These are phyloP conservation scores for Mitragyna speciosa DNA, from an alignment of 257 asterid genomes.

Conservation along the genomic window DNA sequence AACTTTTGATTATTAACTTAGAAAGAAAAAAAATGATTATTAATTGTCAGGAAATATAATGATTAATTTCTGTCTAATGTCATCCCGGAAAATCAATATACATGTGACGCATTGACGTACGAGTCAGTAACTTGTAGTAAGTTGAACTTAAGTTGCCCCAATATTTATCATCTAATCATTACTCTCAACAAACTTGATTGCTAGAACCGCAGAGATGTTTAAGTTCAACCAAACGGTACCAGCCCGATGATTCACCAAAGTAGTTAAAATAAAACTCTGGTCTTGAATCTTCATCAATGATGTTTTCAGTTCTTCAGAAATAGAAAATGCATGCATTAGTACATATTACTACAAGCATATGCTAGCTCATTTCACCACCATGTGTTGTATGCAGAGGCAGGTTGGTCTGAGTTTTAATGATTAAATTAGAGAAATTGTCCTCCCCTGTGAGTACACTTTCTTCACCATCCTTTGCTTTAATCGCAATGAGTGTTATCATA, in stretches of 20 bases:
- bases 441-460: constrained; percentile 11
- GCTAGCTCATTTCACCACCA: constrained; percentile 17
- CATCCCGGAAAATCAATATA: background rate
- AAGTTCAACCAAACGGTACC: background rate
- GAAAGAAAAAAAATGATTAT: too few species aligned
- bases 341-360: background rate
- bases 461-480: constrained; percentile 23
- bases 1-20: background rate
- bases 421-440: constrained; percentile 26
- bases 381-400: constrained; percentile 13
- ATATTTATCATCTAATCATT: background rate
- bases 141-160: background rate
- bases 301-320: constrained; percentile 11
- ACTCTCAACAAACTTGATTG: constrained; percentile 12
- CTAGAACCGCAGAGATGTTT: background rate
- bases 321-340: background rate
- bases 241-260: background rate
- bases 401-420: constrained; percentile 20
- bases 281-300: background rate
- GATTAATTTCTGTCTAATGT: too few species aligned
- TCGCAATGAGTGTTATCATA: constrained; percentile 7
- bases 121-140: background rate
- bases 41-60: too few species aligned
- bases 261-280: background rate
- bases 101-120: background rate